Evolutionary conservation across 202 grass and related monocot species (phyloP).

Genomic region (Saccharum hybrid): DNA sequence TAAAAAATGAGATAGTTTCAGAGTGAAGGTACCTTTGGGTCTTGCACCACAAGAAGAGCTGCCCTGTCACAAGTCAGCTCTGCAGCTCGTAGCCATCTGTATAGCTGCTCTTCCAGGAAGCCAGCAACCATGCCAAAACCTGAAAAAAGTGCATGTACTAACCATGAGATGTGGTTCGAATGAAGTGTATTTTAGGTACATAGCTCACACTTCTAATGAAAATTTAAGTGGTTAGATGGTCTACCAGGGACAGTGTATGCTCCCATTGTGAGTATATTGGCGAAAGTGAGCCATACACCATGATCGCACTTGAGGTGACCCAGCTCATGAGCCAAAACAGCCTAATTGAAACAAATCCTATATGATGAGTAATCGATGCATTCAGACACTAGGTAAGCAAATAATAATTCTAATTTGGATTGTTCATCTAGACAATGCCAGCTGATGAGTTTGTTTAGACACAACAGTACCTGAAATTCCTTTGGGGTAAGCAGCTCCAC

Average conservation of each 20-base stretch:
- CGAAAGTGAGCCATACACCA: slow-evolving; percentile 92
- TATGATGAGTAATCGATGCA: slow-evolving; percentile 29
- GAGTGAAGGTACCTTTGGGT: slow-evolving; percentile 73
- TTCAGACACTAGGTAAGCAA: neutral
- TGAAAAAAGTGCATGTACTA: slow-evolving; percentile 28
- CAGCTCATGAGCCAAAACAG: slow-evolving; percentile 98
- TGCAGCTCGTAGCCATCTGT: slow-evolving; percentile 91
- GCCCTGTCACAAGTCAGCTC: slow-evolving; percentile 95
- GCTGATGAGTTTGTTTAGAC: neutral
- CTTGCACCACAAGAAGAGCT: slow-evolving; percentile 87
- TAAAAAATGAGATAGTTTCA: neutral
- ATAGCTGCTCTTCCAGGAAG: slow-evolving; percentile 85
- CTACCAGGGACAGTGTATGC: slow-evolving; percentile 85
- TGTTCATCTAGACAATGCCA: neutral
- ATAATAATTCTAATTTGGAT: neutral
- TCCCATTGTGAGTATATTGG: slow-evolving; percentile 90
- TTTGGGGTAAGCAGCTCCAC: slow-evolving; percentile 86
- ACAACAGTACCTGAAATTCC: slow-evolving; percentile 73
- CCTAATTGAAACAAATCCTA: slow-evolving; percentile 63
- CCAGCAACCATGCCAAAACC: slow-evolving; percentile 85
- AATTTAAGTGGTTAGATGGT: neutral
- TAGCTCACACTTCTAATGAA: neutral
- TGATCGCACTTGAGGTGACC: slow-evolving; percentile 97
- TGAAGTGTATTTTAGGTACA: neutral
- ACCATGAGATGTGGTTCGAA: neutral